Conservation (phyloP, 2,329 filamentous ascomycete genomes). For the Xylaria sp. region DNA sequence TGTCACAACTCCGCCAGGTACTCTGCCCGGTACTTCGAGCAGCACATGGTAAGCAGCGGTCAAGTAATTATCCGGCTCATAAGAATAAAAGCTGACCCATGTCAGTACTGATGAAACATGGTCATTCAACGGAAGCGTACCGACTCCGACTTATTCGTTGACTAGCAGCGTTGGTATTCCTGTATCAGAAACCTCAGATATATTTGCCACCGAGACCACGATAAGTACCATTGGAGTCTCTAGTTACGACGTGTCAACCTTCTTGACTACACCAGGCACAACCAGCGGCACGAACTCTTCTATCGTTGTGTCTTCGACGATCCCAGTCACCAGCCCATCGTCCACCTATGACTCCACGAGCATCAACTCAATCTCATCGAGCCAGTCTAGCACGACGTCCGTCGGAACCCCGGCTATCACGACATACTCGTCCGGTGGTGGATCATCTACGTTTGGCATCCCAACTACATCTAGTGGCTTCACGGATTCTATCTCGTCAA, state of each 20-base stretch:
- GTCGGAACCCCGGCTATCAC: neutral
- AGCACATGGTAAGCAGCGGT: slow-evolving; percentile 21
- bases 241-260: neutral
- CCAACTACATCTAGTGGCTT: slow-evolving; percentile 16
- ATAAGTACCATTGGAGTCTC: no score
- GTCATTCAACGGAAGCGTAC: slow-evolving; percentile 1
- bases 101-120: slow-evolving; percentile 16
- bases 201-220: no score
- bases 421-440: slow-evolving; percentile 3
- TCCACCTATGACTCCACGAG: neutral
- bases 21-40: neutral
- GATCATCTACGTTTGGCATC: slow-evolving; percentile 1
- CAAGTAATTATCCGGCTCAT: neutral
- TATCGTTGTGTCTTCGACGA: neutral
- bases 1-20: slow-evolving; percentile 5
- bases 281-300: neutral
- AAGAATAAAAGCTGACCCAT: slow-evolving; percentile 3
- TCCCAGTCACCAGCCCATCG: neutral
- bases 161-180: neutral
- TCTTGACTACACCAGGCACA: neutral
- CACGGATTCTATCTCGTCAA: slow-evolving; percentile 8
- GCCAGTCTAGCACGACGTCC: neutral
- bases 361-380: neutral
- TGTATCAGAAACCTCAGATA: no score
- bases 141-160: neutral